Evolutionary conservation across 2,329 filamentous ascomycete genomes (phyloP), one percentile per base, ranked within the genome.

Genomic region (Claviceps cyperi): DNA sequence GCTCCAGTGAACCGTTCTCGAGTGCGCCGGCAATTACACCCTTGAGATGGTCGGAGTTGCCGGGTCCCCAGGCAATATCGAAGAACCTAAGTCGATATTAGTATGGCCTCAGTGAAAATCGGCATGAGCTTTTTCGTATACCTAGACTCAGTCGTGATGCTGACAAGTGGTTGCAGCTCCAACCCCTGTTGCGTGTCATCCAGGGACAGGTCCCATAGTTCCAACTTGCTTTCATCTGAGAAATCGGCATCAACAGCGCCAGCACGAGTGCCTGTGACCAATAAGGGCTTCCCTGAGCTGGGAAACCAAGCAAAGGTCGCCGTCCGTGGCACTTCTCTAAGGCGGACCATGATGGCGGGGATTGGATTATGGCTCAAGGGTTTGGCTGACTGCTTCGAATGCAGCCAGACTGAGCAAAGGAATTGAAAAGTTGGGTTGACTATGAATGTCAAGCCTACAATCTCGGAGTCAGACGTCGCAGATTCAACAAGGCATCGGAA

Each of bases 291-390:
- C 39, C 79, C 77, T 47, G 86, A 72, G 59, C 83, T 86, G 24
- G 90, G 85, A 58, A 88, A 95, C 91, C 92, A 98, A 63, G 92
- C 88, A 68, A 98, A 98, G 62, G 91, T 86, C 68, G 91, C 92
- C 62, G 92, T 98, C 70, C 92, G 82, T 66, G 89, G 86, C 64
- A 98, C 94, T 75, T 97, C 90, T 76, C 91, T 82, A 69, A 97
- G 77, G 72, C 89, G 86, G 70, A 96, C 91, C 92, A 98, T 98
- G 68, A 59, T 70, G 64, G 59, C 58, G 60, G 61, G 61, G 43
- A 35, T 41, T 32, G 38, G 40, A n/a, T 35, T 3, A 32, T 21
- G 47, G 39, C 51, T 52, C 51, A 53, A 59, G 56, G 54, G 55
- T 32, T 32, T 32, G 28, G 57, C 38, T 43, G 38, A 57, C 43